Evolutionary conservation across 768 basidiomycete genomes (phyloP).

Genomic region (Leucocoprinus leucothites): DNA sequence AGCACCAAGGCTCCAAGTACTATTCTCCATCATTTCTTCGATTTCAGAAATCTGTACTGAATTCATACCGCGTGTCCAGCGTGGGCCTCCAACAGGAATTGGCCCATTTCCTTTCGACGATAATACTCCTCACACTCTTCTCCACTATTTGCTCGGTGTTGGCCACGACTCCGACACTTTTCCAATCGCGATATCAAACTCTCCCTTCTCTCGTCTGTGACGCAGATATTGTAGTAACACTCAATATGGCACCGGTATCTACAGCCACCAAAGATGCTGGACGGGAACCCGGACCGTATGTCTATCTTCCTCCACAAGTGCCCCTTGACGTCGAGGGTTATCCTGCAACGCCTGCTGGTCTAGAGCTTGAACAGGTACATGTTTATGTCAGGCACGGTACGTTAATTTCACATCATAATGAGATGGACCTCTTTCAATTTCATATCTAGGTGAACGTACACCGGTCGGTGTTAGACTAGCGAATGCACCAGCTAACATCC

Average conservation of each 20-base stretch:
- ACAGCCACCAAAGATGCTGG: background rate
- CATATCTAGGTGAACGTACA: conserved; percentile 63
- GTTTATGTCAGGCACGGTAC: conserved; percentile 73
- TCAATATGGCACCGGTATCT: background rate
- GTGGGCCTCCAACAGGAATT: no score
- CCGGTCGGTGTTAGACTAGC: conserved; percentile 70
- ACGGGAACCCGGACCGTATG: conserved; percentile 13
- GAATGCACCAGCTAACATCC: conserved; percentile 59
- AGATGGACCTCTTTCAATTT: background rate
- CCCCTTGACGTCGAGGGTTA: conserved; percentile 61
- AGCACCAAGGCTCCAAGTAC: background rate
- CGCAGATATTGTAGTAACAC: background rate
- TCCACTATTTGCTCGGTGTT: background rate
- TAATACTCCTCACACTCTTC: background rate
- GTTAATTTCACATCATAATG: conserved; percentile 18
- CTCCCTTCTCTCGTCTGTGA: background rate
- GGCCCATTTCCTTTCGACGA: background rate
- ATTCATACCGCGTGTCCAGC: background rate
- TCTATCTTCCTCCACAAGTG: conserved; percentile 34
- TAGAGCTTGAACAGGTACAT: conserved; percentile 69
- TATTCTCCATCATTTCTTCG: no score
- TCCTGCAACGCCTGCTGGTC: conserved; percentile 49
- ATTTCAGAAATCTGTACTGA: background rate
- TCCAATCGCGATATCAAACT: conserved; percentile 2
- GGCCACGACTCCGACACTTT: background rate